Percentiles rank a stretch among this genome's conserved stretches.
These are phyloP conservation scores for Tillandsia leiboldiana DNA, from an alignment of 176 grass and related monocot genomes.

Conservation along the genomic window DNA sequence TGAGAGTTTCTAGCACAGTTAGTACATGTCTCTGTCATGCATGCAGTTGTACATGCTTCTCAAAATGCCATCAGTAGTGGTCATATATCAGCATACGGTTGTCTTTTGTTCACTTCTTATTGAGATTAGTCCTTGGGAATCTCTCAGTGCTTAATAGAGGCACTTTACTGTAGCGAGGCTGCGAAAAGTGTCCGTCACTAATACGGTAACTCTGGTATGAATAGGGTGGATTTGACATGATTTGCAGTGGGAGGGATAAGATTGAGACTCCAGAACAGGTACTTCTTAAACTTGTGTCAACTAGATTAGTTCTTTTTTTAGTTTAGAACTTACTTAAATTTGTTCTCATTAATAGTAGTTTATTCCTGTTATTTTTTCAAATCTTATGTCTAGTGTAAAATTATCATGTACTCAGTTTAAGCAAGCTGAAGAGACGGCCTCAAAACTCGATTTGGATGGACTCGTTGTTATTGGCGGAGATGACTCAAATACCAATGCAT, in stretches of 20 bases:
- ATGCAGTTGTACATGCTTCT: no score
- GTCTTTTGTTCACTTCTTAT: no score
- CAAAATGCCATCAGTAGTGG: no score
- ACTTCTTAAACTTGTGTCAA: neutral
- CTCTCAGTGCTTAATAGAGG: neutral
- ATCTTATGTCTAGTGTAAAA: neutral
- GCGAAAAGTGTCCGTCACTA: neutral
- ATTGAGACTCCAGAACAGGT: constrained; percentile 99
- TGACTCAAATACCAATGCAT: constrained; percentile 98
- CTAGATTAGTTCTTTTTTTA: neutral
- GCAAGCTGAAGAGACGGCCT: constrained; percentile 87
- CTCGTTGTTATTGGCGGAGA: constrained; percentile 98
- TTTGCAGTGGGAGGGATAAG: constrained; percentile 99
- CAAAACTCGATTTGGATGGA: constrained; percentile 80
- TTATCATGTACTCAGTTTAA: constrained; percentile 50
- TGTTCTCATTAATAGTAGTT: neutral
- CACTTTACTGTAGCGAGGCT: neutral
- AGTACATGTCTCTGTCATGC: no score
- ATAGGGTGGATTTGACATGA: constrained; percentile 99
- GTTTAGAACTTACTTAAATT: neutral
- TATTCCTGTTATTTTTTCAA: neutral
- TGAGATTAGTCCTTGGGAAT: no score
- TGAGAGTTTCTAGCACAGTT: no score
- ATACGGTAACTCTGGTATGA: neutral
- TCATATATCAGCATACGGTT: no score